These are phyloP conservation scores for Heterobasidion occidentale DNA, from an alignment of 1,284 basidiomycete species.

Conservation along the genomic window DNA sequence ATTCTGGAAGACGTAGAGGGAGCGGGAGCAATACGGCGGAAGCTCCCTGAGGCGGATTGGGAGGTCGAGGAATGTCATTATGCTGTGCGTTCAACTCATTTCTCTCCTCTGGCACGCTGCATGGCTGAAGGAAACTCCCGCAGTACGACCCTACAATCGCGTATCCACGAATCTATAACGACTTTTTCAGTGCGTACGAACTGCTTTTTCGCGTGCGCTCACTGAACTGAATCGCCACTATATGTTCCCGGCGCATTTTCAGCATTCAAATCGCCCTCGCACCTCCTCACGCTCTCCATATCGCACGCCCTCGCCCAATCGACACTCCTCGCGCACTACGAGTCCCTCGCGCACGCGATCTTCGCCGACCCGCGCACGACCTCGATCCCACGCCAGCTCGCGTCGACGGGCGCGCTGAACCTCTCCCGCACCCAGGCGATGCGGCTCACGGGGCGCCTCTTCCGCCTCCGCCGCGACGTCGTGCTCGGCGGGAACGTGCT, in stretches of 20 bases:
- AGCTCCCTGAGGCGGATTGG: slow-evolving; percentile 66
- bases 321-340: slow-evolving; percentile 86
- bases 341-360: slow-evolving; percentile 74
- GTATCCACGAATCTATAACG: slow-evolving; percentile 85
- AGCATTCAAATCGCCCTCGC: slow-evolving; percentile 87
- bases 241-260: background rate
- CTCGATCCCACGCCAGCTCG: slow-evolving; percentile 83
- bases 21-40: slow-evolving; percentile 58
- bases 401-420: slow-evolving; percentile 69
- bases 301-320: slow-evolving; percentile 94
- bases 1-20: slow-evolving; percentile 79
- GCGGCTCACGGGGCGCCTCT: slow-evolving; percentile 77
- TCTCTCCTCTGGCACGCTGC: background rate
- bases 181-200: slow-evolving; percentile 72
- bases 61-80: slow-evolving; percentile 89
- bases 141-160: slow-evolving; percentile 83
- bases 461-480: slow-evolving; percentile 85
- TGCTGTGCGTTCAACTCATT: slow-evolving; percentile 38
- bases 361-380: slow-evolving; percentile 71
- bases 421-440: slow-evolving; percentile 80
- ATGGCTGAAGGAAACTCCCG: slow-evolving; percentile 2
- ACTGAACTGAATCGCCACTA: background rate
- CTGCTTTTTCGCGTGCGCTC: background rate
- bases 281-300: slow-evolving; percentile 83
- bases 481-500: slow-evolving; percentile 93